Conservation (phyloP, 78 protist genomes). For the Creolimax fragrantissima region DNA sequence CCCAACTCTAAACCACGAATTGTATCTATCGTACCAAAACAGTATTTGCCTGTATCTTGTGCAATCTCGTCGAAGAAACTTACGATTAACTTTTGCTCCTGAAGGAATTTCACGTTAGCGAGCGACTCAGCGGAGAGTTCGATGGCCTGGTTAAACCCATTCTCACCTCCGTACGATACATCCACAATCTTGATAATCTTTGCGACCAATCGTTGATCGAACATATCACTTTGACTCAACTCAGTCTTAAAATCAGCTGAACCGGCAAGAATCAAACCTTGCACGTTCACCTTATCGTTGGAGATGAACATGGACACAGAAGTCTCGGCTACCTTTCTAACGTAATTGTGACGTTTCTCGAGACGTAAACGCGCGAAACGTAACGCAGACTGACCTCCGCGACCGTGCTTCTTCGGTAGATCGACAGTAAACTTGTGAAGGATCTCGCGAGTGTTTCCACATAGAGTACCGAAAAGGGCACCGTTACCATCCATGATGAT, state of each 20-base stretch:
- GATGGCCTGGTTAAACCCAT: conserved; percentile 99
- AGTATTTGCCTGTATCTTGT: conserved; percentile 89
- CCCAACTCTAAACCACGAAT: conserved; percentile 79
- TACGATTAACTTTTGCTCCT: conserved; percentile 95
- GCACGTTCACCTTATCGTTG: conserved; percentile 87
- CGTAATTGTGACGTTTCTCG: conserved; percentile 97
- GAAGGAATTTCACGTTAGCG: conserved; percentile 86
- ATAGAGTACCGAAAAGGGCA: conserved; percentile 82
- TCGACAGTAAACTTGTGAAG: conserved; percentile 95
- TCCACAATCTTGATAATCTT: conserved; percentile 85
- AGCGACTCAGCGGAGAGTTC: conserved; percentile 86
- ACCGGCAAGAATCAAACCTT: conserved; percentile 97
- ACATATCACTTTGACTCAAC: conserved; percentile 73
- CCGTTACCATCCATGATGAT: conserved; percentile 97
- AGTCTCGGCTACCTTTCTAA: conserved; percentile 92
- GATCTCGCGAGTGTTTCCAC: conserved; percentile 88
- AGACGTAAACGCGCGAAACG: conserved; percentile 98
- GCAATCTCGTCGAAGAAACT: conserved; percentile 93
- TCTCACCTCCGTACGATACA: conserved; percentile 91
- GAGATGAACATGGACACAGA: conserved; percentile 86
- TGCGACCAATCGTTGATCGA: conserved; percentile 88
- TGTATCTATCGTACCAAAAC: conserved; percentile 93
- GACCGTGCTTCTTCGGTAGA: conserved; percentile 99
- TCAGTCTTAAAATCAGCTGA: conserved; percentile 98
- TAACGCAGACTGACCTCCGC: conserved; percentile 72